Evolutionary conservation across 345 rosid genomes (phyloP).

Genomic region (Citrus glauca): DNA sequence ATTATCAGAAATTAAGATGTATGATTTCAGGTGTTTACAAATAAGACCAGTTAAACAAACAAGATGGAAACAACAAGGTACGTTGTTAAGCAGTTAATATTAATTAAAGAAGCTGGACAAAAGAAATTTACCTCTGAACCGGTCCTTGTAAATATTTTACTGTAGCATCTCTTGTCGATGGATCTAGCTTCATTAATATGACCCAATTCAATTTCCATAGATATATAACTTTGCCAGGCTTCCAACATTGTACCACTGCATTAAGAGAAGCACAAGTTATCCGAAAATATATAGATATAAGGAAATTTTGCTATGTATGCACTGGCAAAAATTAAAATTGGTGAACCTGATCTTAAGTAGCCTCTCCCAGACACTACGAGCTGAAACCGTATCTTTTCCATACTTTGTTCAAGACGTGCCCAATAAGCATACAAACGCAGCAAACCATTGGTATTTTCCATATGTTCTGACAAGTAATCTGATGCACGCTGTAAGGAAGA

Average conservation of each 20-base stretch:
- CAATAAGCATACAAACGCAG: constrained; percentile 70
- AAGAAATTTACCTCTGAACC: constrained; percentile 68
- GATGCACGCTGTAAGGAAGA: constrained; percentile 65
- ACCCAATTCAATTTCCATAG: constrained; percentile 76
- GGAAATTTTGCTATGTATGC: neutral
- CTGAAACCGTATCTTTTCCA: constrained; percentile 68
- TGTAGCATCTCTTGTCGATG: constrained; percentile 75
- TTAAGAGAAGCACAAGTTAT: neutral
- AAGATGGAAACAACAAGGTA: neutral
- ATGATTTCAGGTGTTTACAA: neutral
- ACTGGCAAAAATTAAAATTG: neutral
- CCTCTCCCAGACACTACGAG: constrained; percentile 82
- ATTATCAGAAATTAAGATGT: neutral
- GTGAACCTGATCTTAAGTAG: constrained; percentile 73
- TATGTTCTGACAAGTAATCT: constrained; percentile 70
- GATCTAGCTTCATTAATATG: constrained; percentile 74
- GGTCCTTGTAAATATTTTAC: constrained; percentile 68
- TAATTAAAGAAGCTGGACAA: neutral
- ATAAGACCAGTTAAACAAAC: neutral
- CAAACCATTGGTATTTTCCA: constrained; percentile 53
- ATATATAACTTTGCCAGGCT: constrained; percentile 78
- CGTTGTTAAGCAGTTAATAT: neutral
- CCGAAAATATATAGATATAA: neutral
- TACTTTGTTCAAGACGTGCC: constrained; percentile 68
- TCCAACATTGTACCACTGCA: constrained; percentile 79